Evolutionary conservation across 148 eudicot genomes (phyloP), one percentile per base, ranked within the genome.

Genomic region (Polygonum aviculare): DNA sequence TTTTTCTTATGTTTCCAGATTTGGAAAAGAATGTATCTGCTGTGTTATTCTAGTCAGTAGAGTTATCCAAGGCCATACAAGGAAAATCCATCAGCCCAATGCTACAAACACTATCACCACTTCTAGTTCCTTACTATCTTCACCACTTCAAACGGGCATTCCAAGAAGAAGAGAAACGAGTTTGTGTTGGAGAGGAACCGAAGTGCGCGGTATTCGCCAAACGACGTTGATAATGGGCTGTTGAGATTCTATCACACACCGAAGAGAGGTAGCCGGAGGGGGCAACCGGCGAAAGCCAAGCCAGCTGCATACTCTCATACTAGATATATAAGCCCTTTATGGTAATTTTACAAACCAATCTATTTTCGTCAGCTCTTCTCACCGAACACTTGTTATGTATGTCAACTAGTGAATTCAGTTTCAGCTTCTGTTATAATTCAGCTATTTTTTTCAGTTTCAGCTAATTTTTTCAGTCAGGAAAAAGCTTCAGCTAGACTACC

Each of bases 191-290:
- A 85, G 76, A 80, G 85, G 76, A 85, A 85, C 79, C 75, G 85
- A 31, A 85, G 87, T 76, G 85, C 85, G 31, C 49, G 83, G 62
- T 85, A 85, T 73, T 85, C 87, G 40, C 91, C 96, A 0, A 90
- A 82, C 76, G 47, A 81, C 50, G 38, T 79, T 60, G 93, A 90
- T 75, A 89, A 94, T 50, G 97, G 98, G 26, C 83, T 90, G 75
- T 67, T 91, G 78, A 78, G 95, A 60, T 89, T 91, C 77, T 92
- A 94, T 73, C 67, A 90, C 85, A 85, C 95, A 16, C 97, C 97
- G 2, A 18, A 87, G 90, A 84, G 90, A 80, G 84, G 91, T 44
- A 88, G 87, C 75, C 87, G 95, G 70, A 88, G 88, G 63, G 89
- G 84, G 36, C 79, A 83, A 74, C 19, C 76, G 21, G 77, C 76